A percentile compares a stretch with the other conserved stretches of the same genome.
Conservation (phyloP, 2,329 filamentous ascomycete genomes). For the Exserohilum rostratum region DNA sequence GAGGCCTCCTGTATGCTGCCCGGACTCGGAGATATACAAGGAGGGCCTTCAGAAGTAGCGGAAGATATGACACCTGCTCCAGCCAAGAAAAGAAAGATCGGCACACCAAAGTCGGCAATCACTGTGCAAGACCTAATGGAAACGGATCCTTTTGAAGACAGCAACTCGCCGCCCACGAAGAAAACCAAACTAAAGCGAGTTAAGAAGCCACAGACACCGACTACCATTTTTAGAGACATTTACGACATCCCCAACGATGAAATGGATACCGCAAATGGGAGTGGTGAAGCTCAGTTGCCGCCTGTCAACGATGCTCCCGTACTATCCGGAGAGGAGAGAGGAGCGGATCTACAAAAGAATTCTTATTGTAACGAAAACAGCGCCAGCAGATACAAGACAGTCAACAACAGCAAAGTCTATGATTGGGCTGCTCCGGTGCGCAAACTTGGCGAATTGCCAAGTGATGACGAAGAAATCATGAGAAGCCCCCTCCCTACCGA, state of each 20-base stretch:
- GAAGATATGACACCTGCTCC: not conserved
- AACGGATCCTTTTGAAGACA: not conserved
- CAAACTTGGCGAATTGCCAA: not conserved
- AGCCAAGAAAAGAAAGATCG: constrained; percentile 7
- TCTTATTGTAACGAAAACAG: not conserved
- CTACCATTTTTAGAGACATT: not conserved
- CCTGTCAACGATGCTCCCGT: not conserved
- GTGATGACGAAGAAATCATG: not conserved
- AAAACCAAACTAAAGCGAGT: constrained; percentile 9
- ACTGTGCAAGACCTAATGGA: constrained; percentile 7
- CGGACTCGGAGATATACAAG: not conserved
- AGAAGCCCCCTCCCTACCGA: constrained; percentile 1
- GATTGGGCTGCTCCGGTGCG: constrained; percentile 4
- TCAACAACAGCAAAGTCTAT: not conserved
- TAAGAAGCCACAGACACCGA: constrained; percentile 8
- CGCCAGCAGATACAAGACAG: not conserved
- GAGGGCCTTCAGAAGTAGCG: not conserved
- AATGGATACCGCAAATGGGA: not conserved
- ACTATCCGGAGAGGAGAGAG: not conserved
- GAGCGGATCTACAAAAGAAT: not conserved
- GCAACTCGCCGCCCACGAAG: not conserved
- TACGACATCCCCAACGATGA: constrained; percentile 10
- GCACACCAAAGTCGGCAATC: not conserved
- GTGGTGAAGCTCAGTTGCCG: not conserved
- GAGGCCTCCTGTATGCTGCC: not conserved